Base-by-base conservation (phyloP, 352 stramenopile species). In the Pseudoperonospora humuli region DNA sequence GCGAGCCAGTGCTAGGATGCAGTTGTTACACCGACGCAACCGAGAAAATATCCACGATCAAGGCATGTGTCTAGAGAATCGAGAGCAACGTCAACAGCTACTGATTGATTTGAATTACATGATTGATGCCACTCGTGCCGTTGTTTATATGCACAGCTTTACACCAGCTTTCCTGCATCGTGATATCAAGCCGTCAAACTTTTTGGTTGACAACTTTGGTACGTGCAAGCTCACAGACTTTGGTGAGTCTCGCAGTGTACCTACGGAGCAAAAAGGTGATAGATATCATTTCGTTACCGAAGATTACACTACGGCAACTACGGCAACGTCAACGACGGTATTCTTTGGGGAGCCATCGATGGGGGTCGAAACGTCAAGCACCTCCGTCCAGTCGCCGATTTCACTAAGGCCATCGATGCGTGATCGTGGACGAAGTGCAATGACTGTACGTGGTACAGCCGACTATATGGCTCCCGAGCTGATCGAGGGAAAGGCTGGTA, bases 391-490 rank as follows among this genome's bases (percentile, higher is more conserved):
- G 9, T 31, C 53, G 8, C 43, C 52, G 2, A 15, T 51, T 20
- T 40, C 47, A 1, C 13, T 63, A 32, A 45, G 57, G 21, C 57
- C 57, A 10, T 66, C 57, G 10, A 50, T 66, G 57, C 45, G 57
- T 44, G 57, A 48, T 53, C 57, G 57, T 31, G 57, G 53, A 13
- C 52, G 48, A 26, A 70, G 37, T 44, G 48, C 47, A 2, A 86
- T 90, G 78, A 87, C 78, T 13, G 71, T 90, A n/a, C 61, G 64
- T 10, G 73, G 78, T n/a, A 87, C 71, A 4, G 68, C 64, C 15
- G 78, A 91, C 36, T 91, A 88, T 56, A 91, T 91, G 78, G 75
- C 78, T 2, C 78, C 75, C 9, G 78, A 91, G 55, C 21, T 91
- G 19, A 91, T 91, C 24, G 57, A 81, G 6, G 71, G 78, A 48